Conservation (phyloP, 805 yeast genomes). For the Cyberlindnera euphorbiae region DNA sequence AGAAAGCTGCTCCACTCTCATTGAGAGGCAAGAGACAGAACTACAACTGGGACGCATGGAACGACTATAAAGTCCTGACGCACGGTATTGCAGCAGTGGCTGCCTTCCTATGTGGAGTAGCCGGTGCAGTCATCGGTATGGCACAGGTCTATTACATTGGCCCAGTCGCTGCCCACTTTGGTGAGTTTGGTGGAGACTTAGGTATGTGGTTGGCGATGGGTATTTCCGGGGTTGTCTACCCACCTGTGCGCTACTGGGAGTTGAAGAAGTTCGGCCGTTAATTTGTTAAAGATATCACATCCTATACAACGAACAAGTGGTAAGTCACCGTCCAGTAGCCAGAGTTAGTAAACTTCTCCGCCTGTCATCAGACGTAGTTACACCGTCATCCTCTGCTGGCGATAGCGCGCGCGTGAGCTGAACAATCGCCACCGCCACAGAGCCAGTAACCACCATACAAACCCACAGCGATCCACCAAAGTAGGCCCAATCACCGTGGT, state of each 20-base stretch:
- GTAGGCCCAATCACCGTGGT: no score
- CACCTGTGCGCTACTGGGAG: slow-evolving; percentile 62
- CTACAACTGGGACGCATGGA: slow-evolving; percentile 76
- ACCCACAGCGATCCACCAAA: no score
- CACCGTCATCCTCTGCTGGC: background rate
- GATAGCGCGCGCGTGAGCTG: background rate
- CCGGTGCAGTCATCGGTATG: slow-evolving; percentile 86
- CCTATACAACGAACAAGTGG: no score
- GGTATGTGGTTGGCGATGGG: slow-evolving; percentile 81
- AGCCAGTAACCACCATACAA: no score
- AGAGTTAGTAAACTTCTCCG: background rate
- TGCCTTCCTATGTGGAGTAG: slow-evolving; percentile 65
- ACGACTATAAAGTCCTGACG: slow-evolving; percentile 54
- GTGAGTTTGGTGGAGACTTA: slow-evolving; percentile 70
- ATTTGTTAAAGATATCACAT: no score
- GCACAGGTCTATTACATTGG: slow-evolving; percentile 82
- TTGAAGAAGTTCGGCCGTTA: slow-evolving; percentile 48
- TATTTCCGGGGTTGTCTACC: slow-evolving; percentile 60
- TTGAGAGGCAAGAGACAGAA: slow-evolving; percentile 32
- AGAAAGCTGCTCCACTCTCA: slow-evolving; percentile 5
- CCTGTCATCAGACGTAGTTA: background rate
- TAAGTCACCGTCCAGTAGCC: no score
- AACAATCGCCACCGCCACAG: slow-evolving; percentile 10
- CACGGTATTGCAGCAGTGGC: slow-evolving; percentile 66
- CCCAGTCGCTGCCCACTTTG: slow-evolving; percentile 60